phyloP scores from a whole-genome alignment of 305 asterid genomes.

The Fraxinus xanthoxyloides region DNA sequence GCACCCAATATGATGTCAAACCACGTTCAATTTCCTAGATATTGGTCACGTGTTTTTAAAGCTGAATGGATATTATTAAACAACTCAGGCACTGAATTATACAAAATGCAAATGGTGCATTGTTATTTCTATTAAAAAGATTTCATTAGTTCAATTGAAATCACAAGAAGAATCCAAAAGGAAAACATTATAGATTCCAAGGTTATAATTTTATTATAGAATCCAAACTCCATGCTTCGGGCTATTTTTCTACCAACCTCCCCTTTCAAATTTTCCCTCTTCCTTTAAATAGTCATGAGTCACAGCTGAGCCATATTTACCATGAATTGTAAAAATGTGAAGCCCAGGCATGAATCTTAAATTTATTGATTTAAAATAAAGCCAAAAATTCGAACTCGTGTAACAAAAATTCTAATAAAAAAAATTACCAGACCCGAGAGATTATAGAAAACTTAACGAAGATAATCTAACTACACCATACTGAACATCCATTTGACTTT shows the following conservation, averaged over 20 bases:
- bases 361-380: not conserved
- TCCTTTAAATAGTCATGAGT: not conserved
- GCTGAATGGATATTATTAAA: not conserved
- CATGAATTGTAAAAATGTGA: not conserved
- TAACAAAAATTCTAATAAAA: not conserved
- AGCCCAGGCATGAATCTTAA: not conserved
- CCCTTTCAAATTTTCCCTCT: not conserved
- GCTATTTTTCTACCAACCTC: not conserved
- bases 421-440: not conserved
- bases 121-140: not conserved
- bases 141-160: not conserved
- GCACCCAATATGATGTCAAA: not conserved
- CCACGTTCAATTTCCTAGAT: not conserved
- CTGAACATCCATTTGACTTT: not conserved
- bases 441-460: not conserved
- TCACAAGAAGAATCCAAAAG: not conserved
- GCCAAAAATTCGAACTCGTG: not conserved
- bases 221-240: not conserved
- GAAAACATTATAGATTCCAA: not conserved
- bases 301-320: not conserved
- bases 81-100: not conserved
- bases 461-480: not conserved
- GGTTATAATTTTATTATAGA: not conserved
- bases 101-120: not conserved
- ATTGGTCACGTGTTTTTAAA: not conserved